Evolutionary conservation across 78 protist genomes (phyloP).

Genomic region (Emiliania huxleyi): DNA sequence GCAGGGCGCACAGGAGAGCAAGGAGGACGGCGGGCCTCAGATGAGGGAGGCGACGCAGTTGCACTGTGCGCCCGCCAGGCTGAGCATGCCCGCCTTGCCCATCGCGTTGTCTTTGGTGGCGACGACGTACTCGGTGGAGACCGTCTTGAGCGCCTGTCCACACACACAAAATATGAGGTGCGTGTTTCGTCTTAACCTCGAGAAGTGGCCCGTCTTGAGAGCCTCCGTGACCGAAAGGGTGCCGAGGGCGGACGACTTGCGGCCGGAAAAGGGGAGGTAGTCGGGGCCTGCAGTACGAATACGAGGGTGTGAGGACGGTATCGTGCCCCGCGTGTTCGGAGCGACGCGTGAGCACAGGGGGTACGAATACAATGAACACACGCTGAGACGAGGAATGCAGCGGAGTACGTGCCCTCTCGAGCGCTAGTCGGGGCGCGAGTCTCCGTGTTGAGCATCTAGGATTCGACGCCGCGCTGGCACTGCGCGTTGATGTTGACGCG

Average conservation of each 20-base stretch:
- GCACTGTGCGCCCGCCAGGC: neutral
- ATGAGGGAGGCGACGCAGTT: neutral
- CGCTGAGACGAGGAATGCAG: too few relatives aligned
- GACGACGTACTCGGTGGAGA: neutral
- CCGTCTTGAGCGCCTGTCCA: neutral
- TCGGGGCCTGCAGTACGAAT: too few relatives aligned
- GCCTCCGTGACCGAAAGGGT: constrained; percentile 37
- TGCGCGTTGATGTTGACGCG: constrained; percentile 57
- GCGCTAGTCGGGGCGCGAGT: too few relatives aligned
- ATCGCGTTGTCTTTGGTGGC: neutral
- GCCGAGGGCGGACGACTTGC: constrained; percentile 39
- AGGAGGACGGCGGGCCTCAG: too few relatives aligned
- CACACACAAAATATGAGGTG: too few relatives aligned
- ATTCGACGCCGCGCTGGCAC: constrained; percentile 60
- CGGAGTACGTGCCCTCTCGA: too few relatives aligned
- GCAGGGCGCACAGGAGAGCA: too few relatives aligned
- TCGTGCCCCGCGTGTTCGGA: too few relatives aligned
- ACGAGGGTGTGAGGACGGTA: too few relatives aligned
- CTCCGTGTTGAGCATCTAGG: neutral
- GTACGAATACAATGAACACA: too few relatives aligned
- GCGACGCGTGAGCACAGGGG: too few relatives aligned
- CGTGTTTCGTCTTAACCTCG: too few relatives aligned
- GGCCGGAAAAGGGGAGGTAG: constrained; percentile 48
- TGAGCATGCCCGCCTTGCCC: neutral
- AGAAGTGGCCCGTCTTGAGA: neutral